phyloP scores from a whole-genome alignment of 2,329 filamentous ascomycete genomes.

The Cryphonectria japonica region DNA sequence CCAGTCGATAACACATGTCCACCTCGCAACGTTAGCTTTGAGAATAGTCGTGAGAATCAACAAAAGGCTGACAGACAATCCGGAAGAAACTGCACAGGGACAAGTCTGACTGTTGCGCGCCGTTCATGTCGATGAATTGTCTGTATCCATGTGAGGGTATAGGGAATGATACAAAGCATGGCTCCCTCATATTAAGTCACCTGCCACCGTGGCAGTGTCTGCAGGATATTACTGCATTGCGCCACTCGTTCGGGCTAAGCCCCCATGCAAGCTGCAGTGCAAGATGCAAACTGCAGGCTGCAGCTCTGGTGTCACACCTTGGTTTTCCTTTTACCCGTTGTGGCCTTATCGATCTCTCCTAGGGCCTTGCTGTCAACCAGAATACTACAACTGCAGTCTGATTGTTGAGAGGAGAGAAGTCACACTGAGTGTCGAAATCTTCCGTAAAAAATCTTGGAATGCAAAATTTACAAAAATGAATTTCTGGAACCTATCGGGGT shows the following conservation, averaged over 20 bases:
- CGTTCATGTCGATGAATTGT: not conserved
- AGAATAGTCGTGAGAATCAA: not conserved
- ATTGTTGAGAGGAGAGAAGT: too few species aligned
- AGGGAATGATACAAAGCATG: not conserved
- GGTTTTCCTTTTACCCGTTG: too few species aligned
- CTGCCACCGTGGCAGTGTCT: not conserved
- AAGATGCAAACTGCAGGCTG: not conserved
- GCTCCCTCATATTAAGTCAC: not conserved
- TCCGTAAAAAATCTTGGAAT: too few species aligned
- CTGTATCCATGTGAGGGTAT: not conserved
- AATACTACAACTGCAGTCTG: too few species aligned
- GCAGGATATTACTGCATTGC: not conserved
- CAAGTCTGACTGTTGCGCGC: not conserved
- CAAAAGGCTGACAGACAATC: not conserved
- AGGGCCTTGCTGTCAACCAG: too few species aligned
- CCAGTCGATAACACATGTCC: constrained; percentile 19
- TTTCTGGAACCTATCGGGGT: too few species aligned
- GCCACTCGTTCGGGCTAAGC: not conserved
- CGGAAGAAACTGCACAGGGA: not conserved
- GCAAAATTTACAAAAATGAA: too few species aligned
- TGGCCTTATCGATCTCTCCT: too few species aligned
- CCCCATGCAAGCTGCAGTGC: not conserved
- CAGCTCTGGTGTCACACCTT: not conserved
- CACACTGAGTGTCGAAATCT: too few species aligned
- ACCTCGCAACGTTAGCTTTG: not conserved